Conservation (phyloP, 1,139 yeast species). For the Suhomyces panamericanus region DNA sequence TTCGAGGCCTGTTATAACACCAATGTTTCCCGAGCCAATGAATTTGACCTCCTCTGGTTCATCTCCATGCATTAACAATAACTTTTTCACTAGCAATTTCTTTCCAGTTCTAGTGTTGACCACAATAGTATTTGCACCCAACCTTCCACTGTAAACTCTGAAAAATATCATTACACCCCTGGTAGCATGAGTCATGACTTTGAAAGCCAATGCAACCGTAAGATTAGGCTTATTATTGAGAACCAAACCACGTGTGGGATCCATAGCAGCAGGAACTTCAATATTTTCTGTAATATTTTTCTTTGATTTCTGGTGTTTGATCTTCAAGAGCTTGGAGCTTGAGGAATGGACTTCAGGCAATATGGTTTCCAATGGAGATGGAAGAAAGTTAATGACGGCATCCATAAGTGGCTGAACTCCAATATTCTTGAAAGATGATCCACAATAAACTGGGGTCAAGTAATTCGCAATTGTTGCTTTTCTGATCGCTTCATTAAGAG, state of each 20-base stretch:
- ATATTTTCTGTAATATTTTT: constrained; percentile 16
- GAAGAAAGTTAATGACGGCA: constrained; percentile 73
- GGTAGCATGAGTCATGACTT: constrained; percentile 81
- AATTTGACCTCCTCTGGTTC: constrained; percentile 67
- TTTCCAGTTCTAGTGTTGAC: constrained; percentile 71
- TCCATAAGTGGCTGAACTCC: constrained; percentile 96
- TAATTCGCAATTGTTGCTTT: constrained; percentile 57
- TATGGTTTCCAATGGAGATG: constrained; percentile 71
- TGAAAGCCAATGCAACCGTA: constrained; percentile 85
- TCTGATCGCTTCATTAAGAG: constrained; percentile 60
- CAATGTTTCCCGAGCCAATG: constrained; percentile 79
- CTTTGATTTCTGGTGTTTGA: constrained; percentile 16
- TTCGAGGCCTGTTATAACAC: constrained; percentile 76
- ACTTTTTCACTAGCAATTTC: constrained; percentile 62
- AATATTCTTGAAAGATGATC: constrained; percentile 87
- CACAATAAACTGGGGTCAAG: constrained; percentile 83
- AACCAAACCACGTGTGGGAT: constrained; percentile 47
- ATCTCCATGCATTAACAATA: constrained; percentile 88
- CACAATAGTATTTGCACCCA: constrained; percentile 61
- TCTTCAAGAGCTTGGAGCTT: constrained; percentile 14
- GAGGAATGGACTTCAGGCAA: constrained; percentile 54
- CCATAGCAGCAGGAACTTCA: constrained; percentile 37
- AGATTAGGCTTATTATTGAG: constrained; percentile 57
- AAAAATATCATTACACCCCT: constrained; percentile 85
- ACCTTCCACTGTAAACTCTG: constrained; percentile 80